Evolutionary conservation across 192 early-diverging fungal genomes (phyloP).

Genomic region (Backusella australiensis): DNA sequence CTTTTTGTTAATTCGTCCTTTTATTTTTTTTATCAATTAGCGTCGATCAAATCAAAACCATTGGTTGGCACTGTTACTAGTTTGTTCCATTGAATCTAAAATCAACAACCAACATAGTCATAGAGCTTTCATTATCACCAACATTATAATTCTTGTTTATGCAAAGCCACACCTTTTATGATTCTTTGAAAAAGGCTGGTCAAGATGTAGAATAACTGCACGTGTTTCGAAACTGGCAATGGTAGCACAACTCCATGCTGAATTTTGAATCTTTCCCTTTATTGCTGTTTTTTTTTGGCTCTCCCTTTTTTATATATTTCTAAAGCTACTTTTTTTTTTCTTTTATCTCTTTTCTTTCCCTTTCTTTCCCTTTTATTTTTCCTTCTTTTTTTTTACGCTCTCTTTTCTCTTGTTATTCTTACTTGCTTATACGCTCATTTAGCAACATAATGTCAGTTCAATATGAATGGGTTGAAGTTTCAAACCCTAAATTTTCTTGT

Average conservation of each 20-base stretch:
- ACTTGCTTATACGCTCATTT: not conserved
- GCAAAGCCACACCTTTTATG: not conserved
- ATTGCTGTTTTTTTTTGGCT: not conserved
- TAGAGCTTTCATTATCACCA: not conserved
- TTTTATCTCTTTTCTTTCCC: not conserved
- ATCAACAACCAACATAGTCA: not conserved
- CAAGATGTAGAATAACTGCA: not conserved
- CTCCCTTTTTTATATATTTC: not conserved
- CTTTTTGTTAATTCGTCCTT: no score
- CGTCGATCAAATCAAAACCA: not conserved
- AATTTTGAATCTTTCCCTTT: slow-evolving; percentile 6
- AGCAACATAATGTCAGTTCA: slow-evolving; percentile 17
- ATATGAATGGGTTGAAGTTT: slow-evolving; percentile 66
- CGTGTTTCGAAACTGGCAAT: slow-evolving; percentile 3
- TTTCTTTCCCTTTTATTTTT: not conserved
- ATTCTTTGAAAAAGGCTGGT: not conserved
- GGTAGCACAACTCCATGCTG: not conserved
- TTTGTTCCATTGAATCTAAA: not conserved
- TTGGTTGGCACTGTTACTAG: not conserved
- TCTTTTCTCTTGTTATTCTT: not conserved
- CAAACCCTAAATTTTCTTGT: slow-evolving; percentile 60
- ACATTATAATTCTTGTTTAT: not conserved
- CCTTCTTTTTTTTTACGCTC: not conserved
- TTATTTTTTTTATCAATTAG: not conserved
- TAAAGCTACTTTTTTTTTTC: not conserved